Base-by-base conservation (phyloP, 225 moss, liverwort and hornwort species). In the Physcomitrium patens region DNA sequence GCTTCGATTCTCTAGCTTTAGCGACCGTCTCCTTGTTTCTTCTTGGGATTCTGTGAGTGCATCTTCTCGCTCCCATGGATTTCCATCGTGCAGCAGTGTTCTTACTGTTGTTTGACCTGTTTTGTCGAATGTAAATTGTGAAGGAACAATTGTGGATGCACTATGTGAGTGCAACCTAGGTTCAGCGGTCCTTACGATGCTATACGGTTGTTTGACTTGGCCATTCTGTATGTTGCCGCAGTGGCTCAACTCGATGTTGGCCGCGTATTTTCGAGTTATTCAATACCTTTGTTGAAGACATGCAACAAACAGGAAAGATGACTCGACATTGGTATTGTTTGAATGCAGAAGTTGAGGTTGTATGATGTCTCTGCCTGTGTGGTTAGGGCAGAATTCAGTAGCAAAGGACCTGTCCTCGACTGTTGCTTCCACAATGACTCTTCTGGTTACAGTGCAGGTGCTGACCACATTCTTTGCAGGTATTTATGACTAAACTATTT, bases 381-480 rank as follows among this genome's bases (percentile, higher is more conserved):
- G n/a, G 53, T 99, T 83, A 91, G 85, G 77, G 91, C 85, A 26
- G 86, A 93, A 68, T 93, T 93, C 62, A 65, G 71, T 23, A 86
- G 78, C 16, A 60, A 20, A 73, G 85, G 91, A 49, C 94, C 97
- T 53, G 85, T 93, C 11, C 80, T 99, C 56, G 97, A 99, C 67
- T 91, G 91, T 81, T 93, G 90, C 79, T 99, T 99, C 77, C 89
- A 94, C 67, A 94, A 99, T 70, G 97, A 94, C 76, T 79, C 84
- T 27, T 91, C 91, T 42, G 93, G 87, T 51, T 99, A 89, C 83
- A 86, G 87, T 68, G 92, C 92, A 67, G 75, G 88, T 65, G 91
- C 87, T 12, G 94, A 93, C 64, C 46, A 76, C 50, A 90, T 63
- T 37, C 82, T 99, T 37, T 83, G 76, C 56, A 87, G 97, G 94